Evolutionary conservation across 768 basidiomycete genomes (phyloP), one percentile per base, ranked within the genome.

Genomic region (Tulasnella sp.): DNA sequence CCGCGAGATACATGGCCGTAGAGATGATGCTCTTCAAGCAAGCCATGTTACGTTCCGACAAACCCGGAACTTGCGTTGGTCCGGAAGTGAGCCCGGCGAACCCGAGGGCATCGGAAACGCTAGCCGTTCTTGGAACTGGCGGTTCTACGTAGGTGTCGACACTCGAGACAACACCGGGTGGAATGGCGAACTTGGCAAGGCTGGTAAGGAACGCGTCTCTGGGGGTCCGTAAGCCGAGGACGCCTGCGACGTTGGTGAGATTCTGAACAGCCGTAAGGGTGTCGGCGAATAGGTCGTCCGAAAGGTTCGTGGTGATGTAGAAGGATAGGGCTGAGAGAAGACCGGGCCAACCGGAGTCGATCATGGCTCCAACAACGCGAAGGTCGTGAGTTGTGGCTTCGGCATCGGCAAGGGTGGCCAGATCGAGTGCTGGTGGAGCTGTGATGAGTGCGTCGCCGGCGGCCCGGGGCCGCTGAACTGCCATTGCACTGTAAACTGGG

Each of bases 141-240:
- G 89, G 88, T 77, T 90, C 90, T 20, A 85, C 80, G 84, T 89
- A 85, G 77, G 91, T 86, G 80, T 97, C 94, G 80, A 98, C 86
- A 82, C 93, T 93, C 0, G 94, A 93, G 0, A 99, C 95, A 14
- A 98, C 94, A 2, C 93, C 89, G 0, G 94, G 90, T 0, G 97
- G 97, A n/a, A 98, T 94, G 0, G 96, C 93, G 80, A 95, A 93
- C 84, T 96, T 96, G n/a, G 95, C 91, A 22, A 99, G 89, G 74
- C 91, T 93, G 31, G 91, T 94, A 84, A 98, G 91, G 87, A 99
- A 96, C 0, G 97, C 97, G 81, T 98, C 96, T 28, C 97, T 90
- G 0, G 97, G 96, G 0, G 96, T 98, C 0, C 89, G 87, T 0
- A 98, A 89, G 1, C 91, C 91, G n/a, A 98, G 90, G 87, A 96